Conservation (phyloP, 2,329 filamentous ascomycete genomes). For the Cladosporium sp. region DNA sequence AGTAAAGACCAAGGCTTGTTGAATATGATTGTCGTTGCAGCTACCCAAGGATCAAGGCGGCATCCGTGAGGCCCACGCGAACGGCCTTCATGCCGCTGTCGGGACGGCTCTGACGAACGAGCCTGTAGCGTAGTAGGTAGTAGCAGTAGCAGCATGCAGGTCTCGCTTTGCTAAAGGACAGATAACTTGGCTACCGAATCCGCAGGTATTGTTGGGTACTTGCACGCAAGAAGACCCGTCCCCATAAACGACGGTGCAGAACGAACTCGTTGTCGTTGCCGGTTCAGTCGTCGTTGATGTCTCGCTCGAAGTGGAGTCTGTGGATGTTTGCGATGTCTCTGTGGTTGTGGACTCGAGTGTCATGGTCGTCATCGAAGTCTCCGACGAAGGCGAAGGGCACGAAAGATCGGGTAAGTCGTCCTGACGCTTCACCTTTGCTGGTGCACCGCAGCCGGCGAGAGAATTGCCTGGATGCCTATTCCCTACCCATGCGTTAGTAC, state of each 20-base stretch:
- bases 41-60: not conserved
- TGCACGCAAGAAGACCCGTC: slow-evolving; percentile 3
- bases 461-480: slow-evolving; percentile 5
- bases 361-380: not conserved
- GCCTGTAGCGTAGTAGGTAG: not conserved
- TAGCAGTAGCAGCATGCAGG: not conserved
- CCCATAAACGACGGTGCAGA: slow-evolving; percentile 9
- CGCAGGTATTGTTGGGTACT: not conserved
- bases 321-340: not conserved
- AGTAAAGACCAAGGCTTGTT: not conserved
- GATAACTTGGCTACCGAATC: not conserved
- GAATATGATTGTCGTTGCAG: not conserved
- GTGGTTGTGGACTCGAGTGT: not conserved
- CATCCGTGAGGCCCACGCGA: not conserved
- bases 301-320: not conserved
- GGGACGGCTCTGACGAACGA: not conserved
- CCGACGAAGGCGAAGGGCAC: not conserved
- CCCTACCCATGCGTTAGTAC: not conserved
- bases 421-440: not conserved
- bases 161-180: slow-evolving; percentile 13
- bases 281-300: not conserved
- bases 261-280: not conserved
- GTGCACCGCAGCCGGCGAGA: not conserved
- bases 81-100: slow-evolving; percentile 3
- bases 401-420: slow-evolving; percentile 8